Base-by-base conservation (phyloP, 2,329 filamentous ascomycete species). In the Tolypocladium amazonense region DNA sequence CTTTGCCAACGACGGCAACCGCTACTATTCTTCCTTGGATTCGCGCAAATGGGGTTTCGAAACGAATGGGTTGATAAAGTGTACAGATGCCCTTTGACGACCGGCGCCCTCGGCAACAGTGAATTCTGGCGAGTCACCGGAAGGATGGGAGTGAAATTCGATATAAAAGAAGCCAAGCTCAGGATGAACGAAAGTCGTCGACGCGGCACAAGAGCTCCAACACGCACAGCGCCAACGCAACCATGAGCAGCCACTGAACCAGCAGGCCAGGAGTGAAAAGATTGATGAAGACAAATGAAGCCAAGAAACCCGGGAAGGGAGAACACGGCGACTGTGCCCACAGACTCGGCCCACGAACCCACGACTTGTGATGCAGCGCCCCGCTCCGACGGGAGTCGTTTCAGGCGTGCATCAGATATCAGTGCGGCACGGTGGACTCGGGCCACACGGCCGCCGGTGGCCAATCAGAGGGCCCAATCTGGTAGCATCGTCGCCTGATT, bases 401-500 rank as follows among this genome's bases (percentile, higher is more conserved):
- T 58, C 56, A 58, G 56, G 56, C 56, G 27, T 58, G 56, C 56
- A 20, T 52, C 56, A 58, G 56, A 62, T 61, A 59, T 58, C 66
- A 65, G 58, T 65, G 62, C 54, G 62, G 59, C 57, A 62, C 63
- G 59, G 56, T 11, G 58, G 53, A 61, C 62, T 62, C 63, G 61
- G 66, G 59, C 60, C 62, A 59, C 47, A 39, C 50, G 41, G 60
- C 60, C 59, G 23, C 62, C 11, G 61, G 58, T 64, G 62, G 60
- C 69, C 68, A 70, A 70, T 69, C 61, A 67, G 30, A 25, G 47
- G 39, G 9, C 33, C 37, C 27, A 11, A 57, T 62, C 11, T 9
- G 55, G 33, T 61, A 61, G 64, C 62, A 61, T 59, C 61, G 62
- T 67, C 55, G 61, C 67, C 65, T 65, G 59, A 70, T 70, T 65